These are phyloP conservation scores for Alternaria burnsii DNA, from an alignment of 2,329 filamentous ascomycete species.

Conservation along the genomic window DNA sequence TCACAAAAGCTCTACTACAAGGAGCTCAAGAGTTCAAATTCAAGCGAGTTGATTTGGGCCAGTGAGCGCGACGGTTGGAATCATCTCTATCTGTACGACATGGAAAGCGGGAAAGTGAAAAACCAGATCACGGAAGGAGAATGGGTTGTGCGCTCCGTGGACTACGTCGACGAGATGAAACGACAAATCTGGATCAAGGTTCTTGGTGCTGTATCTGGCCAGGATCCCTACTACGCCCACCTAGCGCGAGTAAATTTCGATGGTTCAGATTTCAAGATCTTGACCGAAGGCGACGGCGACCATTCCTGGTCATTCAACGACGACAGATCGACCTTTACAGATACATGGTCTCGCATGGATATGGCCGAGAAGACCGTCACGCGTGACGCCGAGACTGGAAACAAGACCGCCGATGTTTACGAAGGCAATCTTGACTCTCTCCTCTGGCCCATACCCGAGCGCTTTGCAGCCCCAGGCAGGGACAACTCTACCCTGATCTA, in stretches of 20 bases:
- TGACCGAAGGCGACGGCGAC: conserved; percentile 35
- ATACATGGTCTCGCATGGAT: conserved; percentile 40
- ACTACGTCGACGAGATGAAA: conserved; percentile 32
- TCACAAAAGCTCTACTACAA: conserved; percentile 26
- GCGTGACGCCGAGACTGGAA: conserved; percentile 24
- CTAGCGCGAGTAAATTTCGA: conserved; percentile 39
- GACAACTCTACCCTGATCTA: conserved; percentile 36
- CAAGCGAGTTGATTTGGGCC: conserved; percentile 35
- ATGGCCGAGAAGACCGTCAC: conserved; percentile 29
- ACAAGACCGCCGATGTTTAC: conserved; percentile 24
- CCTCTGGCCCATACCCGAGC: conserved; percentile 33
- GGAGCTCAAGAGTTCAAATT: conserved; percentile 16
- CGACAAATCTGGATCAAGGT: conserved; percentile 34
- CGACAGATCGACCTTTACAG: conserved; percentile 27
- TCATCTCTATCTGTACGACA: conserved; percentile 39
- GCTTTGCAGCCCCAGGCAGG: conserved; percentile 34
- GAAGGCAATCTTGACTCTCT: conserved; percentile 25
- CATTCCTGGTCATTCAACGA: conserved; percentile 19
- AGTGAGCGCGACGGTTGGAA: conserved; percentile 42
- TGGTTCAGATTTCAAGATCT: conserved; percentile 33
- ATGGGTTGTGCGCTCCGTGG: conserved; percentile 37
- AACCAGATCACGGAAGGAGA: conserved; percentile 52
- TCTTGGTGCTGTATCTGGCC: conserved; percentile 29
- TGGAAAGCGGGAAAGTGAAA: conserved; percentile 47
- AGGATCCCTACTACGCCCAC: conserved; percentile 31